Base-by-base conservation (phyloP, 345 rosid genomes). In the Diplotaxis tenuifolia region DNA sequence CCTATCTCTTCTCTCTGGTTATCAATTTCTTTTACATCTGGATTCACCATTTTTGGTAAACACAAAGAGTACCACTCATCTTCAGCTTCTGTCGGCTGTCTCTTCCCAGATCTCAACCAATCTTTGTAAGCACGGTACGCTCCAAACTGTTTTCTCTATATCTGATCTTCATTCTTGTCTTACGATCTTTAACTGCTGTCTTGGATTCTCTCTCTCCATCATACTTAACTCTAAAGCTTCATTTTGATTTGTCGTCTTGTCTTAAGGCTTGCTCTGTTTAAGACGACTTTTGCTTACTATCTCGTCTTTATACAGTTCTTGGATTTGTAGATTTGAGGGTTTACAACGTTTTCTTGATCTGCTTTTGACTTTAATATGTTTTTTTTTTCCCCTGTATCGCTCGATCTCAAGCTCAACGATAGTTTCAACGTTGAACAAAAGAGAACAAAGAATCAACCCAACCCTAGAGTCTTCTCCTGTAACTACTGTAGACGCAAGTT, bases 401-500 rank as follows among this genome's bases (percentile, higher is more conserved):
- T 92, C 5, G 90, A 89, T 78, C 82, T 92, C 73, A 83, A 86
- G 15, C 95, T 89, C 68, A 75, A 42, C 38, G 53, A 75, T 2
- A 78, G 74, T 58, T 82, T 80, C 47, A 79, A 71, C 16, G 73
- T 81, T 63, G 79, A 67, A 23, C 52, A 66, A 20, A 71, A 72
- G 16, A 72, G 74, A 50, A 64, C 68, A 40, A 70, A 69, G 59
- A 73, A 68, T 6, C 83, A 82, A 47, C 25, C 65, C 22, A 74
- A 72, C 19, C 53, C 78, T 1, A 76, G 96, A 81, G 85, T 94
- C 63, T 91, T 91, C 83, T 87, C 98, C 3, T 93, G 98, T 78
- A 93, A 93, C 68, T 93, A 88, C 81, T 93, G 98, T 72, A 67
- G 88, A 65, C 96, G 98, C 75, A 93, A 93, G 79, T 93, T 93